A percentile compares a stretch with the other conserved stretches of the same genome.
Evolutionary conservation across 345 rosid species (phyloP).

Genomic region (Boechera retrofracta): DNA sequence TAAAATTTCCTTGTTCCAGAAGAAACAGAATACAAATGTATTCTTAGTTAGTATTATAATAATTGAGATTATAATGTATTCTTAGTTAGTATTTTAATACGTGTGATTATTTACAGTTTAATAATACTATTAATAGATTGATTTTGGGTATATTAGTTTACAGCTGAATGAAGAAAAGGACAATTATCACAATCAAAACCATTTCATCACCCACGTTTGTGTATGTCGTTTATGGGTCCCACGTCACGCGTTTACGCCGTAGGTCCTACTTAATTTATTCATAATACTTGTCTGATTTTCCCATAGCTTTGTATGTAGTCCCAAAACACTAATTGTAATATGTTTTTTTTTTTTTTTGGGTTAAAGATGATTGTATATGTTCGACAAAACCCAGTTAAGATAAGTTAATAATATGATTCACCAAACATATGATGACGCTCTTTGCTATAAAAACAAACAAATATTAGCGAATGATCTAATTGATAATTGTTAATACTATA

Average conservation of each 20-base stretch:
- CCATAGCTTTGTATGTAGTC: conserved; percentile 45
- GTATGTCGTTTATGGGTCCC: conserved; percentile 39
- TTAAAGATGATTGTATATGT: conserved; percentile 1
- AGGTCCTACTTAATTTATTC: conserved; percentile 18
- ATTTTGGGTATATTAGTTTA: conserved; percentile 27
- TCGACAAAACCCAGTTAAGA: conserved; percentile 26
- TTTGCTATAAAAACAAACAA: conserved; percentile 5
- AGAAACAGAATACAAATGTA: too few species aligned
- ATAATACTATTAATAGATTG: background rate
- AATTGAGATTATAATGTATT: too few species aligned
- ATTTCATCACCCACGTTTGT: conserved; percentile 48
- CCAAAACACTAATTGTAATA: conserved; percentile 12
- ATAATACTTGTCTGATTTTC: conserved; percentile 38
- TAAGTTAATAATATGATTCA: conserved; percentile 26
- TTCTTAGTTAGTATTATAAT: too few species aligned
- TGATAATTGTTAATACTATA: background rate
- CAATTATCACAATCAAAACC: conserved; percentile 43
- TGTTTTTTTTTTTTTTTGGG: background rate
- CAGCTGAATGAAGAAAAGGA: conserved; percentile 42
- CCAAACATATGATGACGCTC: conserved; percentile 38
- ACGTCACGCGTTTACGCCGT: conserved; percentile 39
- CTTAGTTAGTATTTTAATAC: too few species aligned
- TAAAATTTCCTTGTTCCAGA: too few species aligned
- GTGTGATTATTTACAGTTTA: too few species aligned
- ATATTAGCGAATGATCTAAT: background rate